These are phyloP conservation scores for Pisolithus thermaeus DNA, from an alignment of 1,284 basidiomycete genomes.

Conservation along the genomic window DNA sequence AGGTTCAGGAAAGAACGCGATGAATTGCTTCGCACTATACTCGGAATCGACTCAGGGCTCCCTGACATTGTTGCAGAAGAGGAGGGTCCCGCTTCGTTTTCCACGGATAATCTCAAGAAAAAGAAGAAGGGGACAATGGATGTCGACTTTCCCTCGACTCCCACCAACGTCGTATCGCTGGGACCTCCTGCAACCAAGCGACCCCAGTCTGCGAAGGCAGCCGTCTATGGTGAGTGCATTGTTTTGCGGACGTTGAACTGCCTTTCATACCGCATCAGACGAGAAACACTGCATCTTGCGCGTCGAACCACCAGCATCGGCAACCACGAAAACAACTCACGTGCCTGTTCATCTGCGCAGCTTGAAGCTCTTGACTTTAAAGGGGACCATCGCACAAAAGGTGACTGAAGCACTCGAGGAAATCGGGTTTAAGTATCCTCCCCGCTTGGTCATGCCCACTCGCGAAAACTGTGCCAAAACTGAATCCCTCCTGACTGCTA, in stretches of 20 bases:
- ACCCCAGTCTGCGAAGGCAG: constrained; percentile 44
- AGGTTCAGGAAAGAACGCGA: constrained; percentile 88
- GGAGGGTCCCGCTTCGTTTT: constrained; percentile 40
- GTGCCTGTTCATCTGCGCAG: constrained; percentile 76
- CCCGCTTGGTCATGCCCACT: constrained; percentile 88
- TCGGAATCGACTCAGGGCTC: constrained; percentile 81
- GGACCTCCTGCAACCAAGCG: constrained; percentile 43
- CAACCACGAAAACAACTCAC: constrained; percentile 70
- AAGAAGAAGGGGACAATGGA: constrained; percentile 43
- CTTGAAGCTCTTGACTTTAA: constrained; percentile 74
- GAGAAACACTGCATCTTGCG: constrained; percentile 71
- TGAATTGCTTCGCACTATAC: constrained; percentile 79
- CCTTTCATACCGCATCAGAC: constrained; percentile 38
- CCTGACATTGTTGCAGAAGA: constrained; percentile 68
- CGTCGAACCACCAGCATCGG: constrained; percentile 47
- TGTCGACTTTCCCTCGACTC: constrained; percentile 51
- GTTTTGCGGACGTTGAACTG: constrained; percentile 7
- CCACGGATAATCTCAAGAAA: constrained; percentile 39
- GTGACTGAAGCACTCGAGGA: constrained; percentile 72
- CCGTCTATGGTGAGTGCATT: constrained; percentile 46
- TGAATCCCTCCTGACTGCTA: constrained; percentile 68
- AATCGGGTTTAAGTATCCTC: constrained; percentile 62
- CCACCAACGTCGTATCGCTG: constrained; percentile 40
- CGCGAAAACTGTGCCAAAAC: constrained; percentile 68
- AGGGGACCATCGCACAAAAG: constrained; percentile 63